Evolutionary conservation across 768 basidiomycete species (phyloP).

Genomic region (Lentinula aciculospora): DNA sequence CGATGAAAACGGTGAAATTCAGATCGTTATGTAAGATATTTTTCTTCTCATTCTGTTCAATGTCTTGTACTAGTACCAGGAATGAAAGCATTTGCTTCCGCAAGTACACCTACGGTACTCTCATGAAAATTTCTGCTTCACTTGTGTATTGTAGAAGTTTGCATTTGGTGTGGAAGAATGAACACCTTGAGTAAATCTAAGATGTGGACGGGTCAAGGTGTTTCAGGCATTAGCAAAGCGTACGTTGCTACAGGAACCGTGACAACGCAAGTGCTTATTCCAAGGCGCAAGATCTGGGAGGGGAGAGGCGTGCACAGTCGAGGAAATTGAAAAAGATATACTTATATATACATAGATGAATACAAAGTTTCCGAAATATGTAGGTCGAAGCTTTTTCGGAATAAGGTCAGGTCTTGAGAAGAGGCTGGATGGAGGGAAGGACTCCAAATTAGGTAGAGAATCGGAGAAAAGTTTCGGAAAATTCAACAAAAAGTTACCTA

Average conservation of each 20-base stretch:
- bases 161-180: not conserved
- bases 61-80: not conserved
- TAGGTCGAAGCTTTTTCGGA: not conserved
- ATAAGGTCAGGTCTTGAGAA: not conserved
- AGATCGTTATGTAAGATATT: not conserved
- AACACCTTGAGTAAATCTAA: not conserved
- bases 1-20: not conserved
- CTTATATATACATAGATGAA: not conserved
- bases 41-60: not conserved
- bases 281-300: conserved; percentile 3
- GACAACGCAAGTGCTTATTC: not conserved
- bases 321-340: not conserved
- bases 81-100: not conserved
- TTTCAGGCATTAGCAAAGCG: conserved; percentile 8
- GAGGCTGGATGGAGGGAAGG: not conserved
- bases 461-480: not conserved
- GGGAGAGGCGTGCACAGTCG: not conserved
- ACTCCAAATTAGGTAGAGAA: not conserved
- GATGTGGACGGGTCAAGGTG: not conserved
- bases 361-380: not conserved
- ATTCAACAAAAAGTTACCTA: conserved; percentile 16
- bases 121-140: too few species aligned
- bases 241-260: conserved; percentile 15
- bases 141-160: not conserved
- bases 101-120: too few species aligned